Evolutionary conservation across 208 protist genomes (phyloP), one percentile per base, ranked within the genome.

Genomic region (Vickermania ingenoplastis): DNA sequence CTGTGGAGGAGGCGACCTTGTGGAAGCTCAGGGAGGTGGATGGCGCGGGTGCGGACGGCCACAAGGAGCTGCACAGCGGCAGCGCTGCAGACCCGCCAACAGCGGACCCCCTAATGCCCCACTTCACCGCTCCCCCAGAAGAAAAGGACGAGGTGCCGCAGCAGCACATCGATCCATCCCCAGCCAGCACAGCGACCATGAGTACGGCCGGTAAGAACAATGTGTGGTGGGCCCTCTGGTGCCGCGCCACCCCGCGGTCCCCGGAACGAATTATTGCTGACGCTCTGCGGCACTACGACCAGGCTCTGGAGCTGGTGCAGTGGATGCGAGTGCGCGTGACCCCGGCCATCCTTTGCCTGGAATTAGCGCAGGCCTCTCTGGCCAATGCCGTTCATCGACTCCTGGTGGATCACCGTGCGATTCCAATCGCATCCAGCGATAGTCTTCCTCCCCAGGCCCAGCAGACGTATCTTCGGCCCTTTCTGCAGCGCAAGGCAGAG

Each of bases 211-310:
- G 36, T 7, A 45, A 45, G 36, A 13, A 54, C n/a, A 41, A 89
- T 68, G 64, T 87, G 60, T 92, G 81, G 86, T 88, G 77, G 81
- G 41, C 66, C 25, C 57, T 92, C 50, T 92, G 86, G 86, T 23
- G 58, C 24, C 54, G 69, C 49, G 81, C 86, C 21, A 64, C 50
- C 3, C 86, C 86, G 3, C 79, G 82, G 7, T 77, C 79, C 4
- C 70, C 59, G 25, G 59, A 64, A 14, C 70, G 80, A 25, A 84
- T 92, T 31, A 49, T 81, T 28, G 55, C 61, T 0, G 49, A 65
- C 41, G 59, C 72, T 41, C 85, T 89, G 54, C 61, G 67, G 17
- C 66, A 77, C 1, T 50, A 65, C 31, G 77, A 73, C 57, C 65
- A 83, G 57, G 82, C 77, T 11, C 56, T 45, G 26, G 53, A 71